phyloP scores from a whole-genome alignment of 2,329 filamentous ascomycete species.

The Diaporthe vaccinii region DNA sequence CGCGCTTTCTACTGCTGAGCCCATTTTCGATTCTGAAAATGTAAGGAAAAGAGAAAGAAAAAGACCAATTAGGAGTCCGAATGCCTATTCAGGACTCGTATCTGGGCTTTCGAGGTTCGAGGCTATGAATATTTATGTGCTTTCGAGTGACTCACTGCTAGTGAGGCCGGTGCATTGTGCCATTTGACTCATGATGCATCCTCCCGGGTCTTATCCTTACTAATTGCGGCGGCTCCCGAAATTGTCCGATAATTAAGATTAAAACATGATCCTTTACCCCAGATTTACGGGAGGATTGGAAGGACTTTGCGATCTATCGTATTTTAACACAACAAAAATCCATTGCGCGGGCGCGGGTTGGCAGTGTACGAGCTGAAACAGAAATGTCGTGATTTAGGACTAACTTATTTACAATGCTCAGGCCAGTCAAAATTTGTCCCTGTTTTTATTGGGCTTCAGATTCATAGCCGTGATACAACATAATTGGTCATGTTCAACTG shows the following conservation, averaged over 20 bases:
- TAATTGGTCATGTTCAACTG: not conserved
- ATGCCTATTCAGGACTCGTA: not conserved
- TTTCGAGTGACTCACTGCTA: not conserved
- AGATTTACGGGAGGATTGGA: not conserved
- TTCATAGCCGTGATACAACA: not conserved
- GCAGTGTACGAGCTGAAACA: not conserved
- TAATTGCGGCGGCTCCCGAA: not conserved
- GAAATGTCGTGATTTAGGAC: not conserved
- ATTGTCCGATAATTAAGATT: constrained; percentile 13
- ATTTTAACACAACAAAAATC: not conserved
- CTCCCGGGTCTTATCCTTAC: not conserved
- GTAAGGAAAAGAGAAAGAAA: not conserved
- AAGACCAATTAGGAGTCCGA: not conserved
- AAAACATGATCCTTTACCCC: constrained; percentile 13
- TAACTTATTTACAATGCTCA: not conserved
- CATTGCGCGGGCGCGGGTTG: not conserved
- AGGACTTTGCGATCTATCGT: constrained; percentile 19
- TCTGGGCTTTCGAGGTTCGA: not conserved
- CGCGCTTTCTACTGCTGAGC: not conserved
- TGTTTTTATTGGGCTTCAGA: not conserved
- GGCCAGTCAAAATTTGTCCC: not conserved
- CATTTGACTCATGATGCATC: constrained; percentile 14
- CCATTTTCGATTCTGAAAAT: not conserved
- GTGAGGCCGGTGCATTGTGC: not conserved
- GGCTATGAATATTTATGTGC: not conserved